Conservation (phyloP, 2,329 filamentous ascomycete genomes). For the Torrubiellomyces zombiae region DNA sequence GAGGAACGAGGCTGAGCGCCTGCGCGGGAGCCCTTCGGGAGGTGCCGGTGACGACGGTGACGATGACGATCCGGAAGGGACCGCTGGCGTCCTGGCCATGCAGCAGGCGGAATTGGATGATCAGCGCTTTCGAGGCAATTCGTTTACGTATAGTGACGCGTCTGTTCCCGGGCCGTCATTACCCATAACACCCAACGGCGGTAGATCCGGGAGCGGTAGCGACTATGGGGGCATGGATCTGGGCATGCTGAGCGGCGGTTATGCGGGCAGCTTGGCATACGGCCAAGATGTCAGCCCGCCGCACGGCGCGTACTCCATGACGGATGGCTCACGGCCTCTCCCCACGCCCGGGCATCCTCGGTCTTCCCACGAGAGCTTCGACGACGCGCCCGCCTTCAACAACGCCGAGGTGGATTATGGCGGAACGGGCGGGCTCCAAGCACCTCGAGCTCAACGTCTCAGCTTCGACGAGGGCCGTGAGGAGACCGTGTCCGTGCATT, state of each 20-base stretch:
- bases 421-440: slow-evolving; percentile 75
- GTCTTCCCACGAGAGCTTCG: slow-evolving; percentile 11
- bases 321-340: slow-evolving; percentile 29
- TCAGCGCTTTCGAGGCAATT: slow-evolving; percentile 24
- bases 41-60: slow-evolving; percentile 31
- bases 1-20: slow-evolving; percentile 27
- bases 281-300: slow-evolving; percentile 28
- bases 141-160: slow-evolving; percentile 13
- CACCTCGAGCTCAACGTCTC: slow-evolving; percentile 54
- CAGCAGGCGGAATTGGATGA: slow-evolving; percentile 69
- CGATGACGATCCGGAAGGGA: slow-evolving; percentile 77
- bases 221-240: slow-evolving; percentile 60
- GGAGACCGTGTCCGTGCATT: slow-evolving; percentile 46
- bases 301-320: slow-evolving; percentile 19
- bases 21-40: slow-evolving; percentile 19
- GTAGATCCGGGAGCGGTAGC: slow-evolving; percentile 40
- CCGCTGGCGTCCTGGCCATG: slow-evolving; percentile 70
- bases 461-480: slow-evolving; percentile 83
- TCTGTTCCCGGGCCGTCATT: too few species aligned
- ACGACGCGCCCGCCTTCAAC: slow-evolving; percentile 23
- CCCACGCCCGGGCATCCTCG: slow-evolving; percentile 25
- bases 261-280: slow-evolving; percentile 33
- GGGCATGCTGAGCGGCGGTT: slow-evolving; percentile 58
- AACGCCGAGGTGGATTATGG: slow-evolving; percentile 69
- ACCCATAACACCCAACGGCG: not conserved